A percentile compares a stretch with the other conserved stretches of the same genome.
Conservation (phyloP, 306 rosid genomes). For the Medicago ruthenica region DNA sequence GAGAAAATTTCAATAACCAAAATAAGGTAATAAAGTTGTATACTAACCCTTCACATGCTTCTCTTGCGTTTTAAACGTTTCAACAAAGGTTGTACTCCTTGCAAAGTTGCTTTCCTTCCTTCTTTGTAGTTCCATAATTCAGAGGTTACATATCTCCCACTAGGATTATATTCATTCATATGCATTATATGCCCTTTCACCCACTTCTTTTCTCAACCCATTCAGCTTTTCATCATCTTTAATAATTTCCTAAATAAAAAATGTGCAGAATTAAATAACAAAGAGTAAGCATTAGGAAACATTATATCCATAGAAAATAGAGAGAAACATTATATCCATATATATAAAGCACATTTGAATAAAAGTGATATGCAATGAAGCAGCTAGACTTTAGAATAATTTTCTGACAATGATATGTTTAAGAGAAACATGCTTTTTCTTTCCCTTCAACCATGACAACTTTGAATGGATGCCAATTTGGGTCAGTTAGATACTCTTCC, state of each 20-base stretch:
- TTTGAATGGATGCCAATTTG: slow-evolving; percentile 94
- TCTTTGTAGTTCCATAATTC: slow-evolving; percentile 62
- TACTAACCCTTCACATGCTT: slow-evolving; percentile 53
- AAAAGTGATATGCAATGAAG: slow-evolving; percentile 17
- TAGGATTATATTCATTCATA: slow-evolving; percentile 66
- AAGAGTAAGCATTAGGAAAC: neutral
- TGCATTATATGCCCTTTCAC: slow-evolving; percentile 52
- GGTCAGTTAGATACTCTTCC: slow-evolving; percentile 90
- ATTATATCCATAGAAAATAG: too few relatives aligned
- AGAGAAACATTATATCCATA: slow-evolving; percentile 4
- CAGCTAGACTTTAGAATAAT: slow-evolving; percentile 26
- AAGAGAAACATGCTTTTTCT: slow-evolving; percentile 52
- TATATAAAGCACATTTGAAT: slow-evolving; percentile 33
- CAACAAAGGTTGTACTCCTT: slow-evolving; percentile 50
- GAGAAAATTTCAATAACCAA: slow-evolving; percentile 25
- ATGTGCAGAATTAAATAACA: too few relatives aligned
- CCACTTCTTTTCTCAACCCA: slow-evolving; percentile 38
- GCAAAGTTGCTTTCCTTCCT: slow-evolving; percentile 57
- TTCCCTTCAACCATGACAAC: slow-evolving; percentile 54
- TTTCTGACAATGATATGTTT: slow-evolving; percentile 25
- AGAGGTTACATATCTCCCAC: slow-evolving; percentile 58
- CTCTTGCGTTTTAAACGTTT: slow-evolving; percentile 49
- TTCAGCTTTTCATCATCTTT: too few relatives aligned
- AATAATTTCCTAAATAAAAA: too few relatives aligned
- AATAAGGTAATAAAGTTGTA: slow-evolving; percentile 12